Base-by-base conservation (phyloP, 1,139 yeast genomes). In the Saccharomyces hybrid region DNA sequence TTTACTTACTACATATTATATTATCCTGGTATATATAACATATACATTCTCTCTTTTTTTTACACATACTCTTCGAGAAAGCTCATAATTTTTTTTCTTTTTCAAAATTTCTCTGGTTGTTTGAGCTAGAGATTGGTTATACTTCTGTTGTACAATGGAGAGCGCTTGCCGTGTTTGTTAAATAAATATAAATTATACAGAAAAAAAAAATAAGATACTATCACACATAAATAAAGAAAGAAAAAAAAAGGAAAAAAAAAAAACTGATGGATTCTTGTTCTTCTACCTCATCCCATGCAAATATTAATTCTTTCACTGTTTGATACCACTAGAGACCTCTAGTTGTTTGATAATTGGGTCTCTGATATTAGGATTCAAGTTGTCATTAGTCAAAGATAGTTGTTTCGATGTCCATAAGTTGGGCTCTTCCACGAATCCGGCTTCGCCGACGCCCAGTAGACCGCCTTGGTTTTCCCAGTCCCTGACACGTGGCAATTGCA, bases 391-490 rank as follows among this genome's bases (percentile, higher is more conserved):
- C 71, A 84, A 80, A 5, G 69, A 58, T 71, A 93, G 78, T 71
- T 88, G 95, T 57, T 79, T 81, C 56, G 84, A 86, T 51, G 96
- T 88, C 99, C 99, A 93, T 64, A 93, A 76, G 46, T 78, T 78
- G 46, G 70, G 62, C 54, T 79, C 79, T 28, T 78, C 72, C 48
- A 71, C 67, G 46, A 77, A 75, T 31, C 77, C 70, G 44, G 74
- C 68, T 49, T 74, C 80, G 58, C 97, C 97, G 61, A 90, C 96
- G 56, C 96, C 96, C 68, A 95, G 85, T 62, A 86, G 81, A 9
- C 97, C 97, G 62, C 97, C 98, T 59, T 74, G 73, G 34, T 74
- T 73, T 58, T 80, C 83, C 95, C 98, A 89, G 68, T 88, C 95
- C 50, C 75, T 67, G 54, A 86, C 83, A 70, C 95, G 85, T 70